Percentiles rank a stretch among this genome's conserved stretches.
phyloP scores from a whole-genome alignment of 2,329 filamentous ascomycete genomes.

The Colletotrichum tropicicola region DNA sequence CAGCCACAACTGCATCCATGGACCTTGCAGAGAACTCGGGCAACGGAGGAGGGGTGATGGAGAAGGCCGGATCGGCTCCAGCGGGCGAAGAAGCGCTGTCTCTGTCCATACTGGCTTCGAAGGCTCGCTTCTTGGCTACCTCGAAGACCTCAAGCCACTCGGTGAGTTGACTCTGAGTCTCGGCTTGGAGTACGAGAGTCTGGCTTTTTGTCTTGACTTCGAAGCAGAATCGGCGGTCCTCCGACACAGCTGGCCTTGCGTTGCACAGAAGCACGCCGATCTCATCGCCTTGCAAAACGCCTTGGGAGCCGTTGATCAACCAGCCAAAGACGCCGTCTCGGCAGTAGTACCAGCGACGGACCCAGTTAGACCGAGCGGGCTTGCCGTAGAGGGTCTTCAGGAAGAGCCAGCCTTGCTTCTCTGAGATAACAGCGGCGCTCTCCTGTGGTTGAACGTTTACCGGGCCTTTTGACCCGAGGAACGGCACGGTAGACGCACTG shows the following conservation, averaged over 20 bases:
- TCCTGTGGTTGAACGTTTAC: constrained; percentile 67
- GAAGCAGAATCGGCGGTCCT: constrained; percentile 96
- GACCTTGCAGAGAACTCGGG: constrained; percentile 90
- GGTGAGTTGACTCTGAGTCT: constrained; percentile 90
- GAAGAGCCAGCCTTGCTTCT: constrained; percentile 97
- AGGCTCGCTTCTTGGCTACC: constrained; percentile 88
- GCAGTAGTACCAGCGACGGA: constrained; percentile 93
- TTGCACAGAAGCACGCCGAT: constrained; percentile 95
- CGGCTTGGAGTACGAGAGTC: constrained; percentile 88
- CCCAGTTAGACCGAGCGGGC: constrained; percentile 89
- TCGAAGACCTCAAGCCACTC: constrained; percentile 97
- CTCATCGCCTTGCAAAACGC: constrained; percentile 94
- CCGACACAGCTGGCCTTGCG: constrained; percentile 87
- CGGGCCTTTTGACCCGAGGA: constrained; percentile 76
- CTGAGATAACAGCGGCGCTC: constrained; percentile 61
- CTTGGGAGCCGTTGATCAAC: constrained; percentile 83
- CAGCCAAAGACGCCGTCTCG: constrained; percentile 97
- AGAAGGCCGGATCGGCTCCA: constrained; percentile 80
- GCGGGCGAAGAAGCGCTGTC: constrained; percentile 56
- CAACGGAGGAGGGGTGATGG: constrained; percentile 86
- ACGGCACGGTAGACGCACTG: constrained; percentile 87
- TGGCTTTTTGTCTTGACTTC: constrained; percentile 98
- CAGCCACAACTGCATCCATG: constrained; percentile 69
- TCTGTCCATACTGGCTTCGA: constrained; percentile 75
- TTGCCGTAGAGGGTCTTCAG: constrained; percentile 84